These are phyloP conservation scores for Penicillium oxalicum DNA, from an alignment of 2,329 filamentous ascomycete species.

Conservation along the genomic window DNA sequence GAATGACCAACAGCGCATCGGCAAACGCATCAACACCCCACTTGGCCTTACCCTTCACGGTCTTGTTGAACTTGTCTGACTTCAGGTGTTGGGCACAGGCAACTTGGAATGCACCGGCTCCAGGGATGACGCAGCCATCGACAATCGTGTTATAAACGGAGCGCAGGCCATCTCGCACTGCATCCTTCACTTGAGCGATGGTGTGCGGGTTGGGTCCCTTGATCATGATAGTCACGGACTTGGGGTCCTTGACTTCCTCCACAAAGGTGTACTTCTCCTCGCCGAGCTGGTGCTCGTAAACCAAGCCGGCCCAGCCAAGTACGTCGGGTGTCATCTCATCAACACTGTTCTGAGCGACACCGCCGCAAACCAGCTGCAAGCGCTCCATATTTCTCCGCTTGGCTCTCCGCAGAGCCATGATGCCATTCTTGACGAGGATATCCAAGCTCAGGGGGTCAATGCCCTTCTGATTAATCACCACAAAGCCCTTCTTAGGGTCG, in stretches of 20 bases:
- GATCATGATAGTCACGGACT: conserved; percentile 95
- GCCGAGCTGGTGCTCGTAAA: conserved; percentile 94
- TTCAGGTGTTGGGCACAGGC: conserved; percentile 82
- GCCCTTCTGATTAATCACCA: conserved; percentile 98
- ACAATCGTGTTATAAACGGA: conserved; percentile 99
- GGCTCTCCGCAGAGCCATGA: conserved; percentile 84
- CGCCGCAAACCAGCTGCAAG: conserved; percentile 88
- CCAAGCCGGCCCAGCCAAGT: conserved; percentile 90
- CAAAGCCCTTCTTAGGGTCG: conserved; percentile 90
- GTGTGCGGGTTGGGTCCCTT: conserved; percentile 97
- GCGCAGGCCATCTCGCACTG: conserved; percentile 86
- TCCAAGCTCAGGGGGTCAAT: conserved; percentile 95
- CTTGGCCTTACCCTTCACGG: conserved; percentile 96
- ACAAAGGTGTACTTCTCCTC: conserved; percentile 99
- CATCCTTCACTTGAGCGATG: conserved; percentile 93
- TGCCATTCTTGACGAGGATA: conserved; percentile 95
- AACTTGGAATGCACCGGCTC: conserved; percentile 91
- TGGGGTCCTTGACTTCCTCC: conserved; percentile 97
- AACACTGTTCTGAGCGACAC: conserved; percentile 88
- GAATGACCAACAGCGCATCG: conserved; percentile 89
- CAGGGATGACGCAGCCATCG: conserved; percentile 91
- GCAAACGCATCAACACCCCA: conserved; percentile 93
- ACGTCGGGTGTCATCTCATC: conserved; percentile 84
- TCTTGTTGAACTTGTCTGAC: conserved; percentile 78
- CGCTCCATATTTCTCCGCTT: conserved; percentile 99